Evolutionary conservation across 2,329 filamentous ascomycete genomes (phyloP).

Genomic region (Alternaria gaisen): DNA sequence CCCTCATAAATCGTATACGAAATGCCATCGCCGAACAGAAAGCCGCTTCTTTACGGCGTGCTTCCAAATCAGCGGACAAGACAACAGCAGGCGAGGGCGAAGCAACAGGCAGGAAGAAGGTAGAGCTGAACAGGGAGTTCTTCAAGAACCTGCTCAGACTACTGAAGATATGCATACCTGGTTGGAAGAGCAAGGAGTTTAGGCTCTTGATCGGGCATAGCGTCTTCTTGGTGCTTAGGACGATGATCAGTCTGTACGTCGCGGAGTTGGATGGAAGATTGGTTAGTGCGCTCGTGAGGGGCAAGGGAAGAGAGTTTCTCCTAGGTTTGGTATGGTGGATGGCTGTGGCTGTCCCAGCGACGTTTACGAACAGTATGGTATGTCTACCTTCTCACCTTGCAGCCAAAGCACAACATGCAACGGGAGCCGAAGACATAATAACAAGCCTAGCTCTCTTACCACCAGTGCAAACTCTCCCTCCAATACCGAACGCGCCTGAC

Average conservation of each 20-base stretch:
- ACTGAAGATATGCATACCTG: slow-evolving; percentile 86
- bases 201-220: slow-evolving; percentile 88
- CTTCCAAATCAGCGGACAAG: slow-evolving; percentile 21
- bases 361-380: slow-evolving; percentile 99
- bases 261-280: slow-evolving; percentile 94
- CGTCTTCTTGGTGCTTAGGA: slow-evolving; percentile 88
- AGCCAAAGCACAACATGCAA: neutral
- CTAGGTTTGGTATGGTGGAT: slow-evolving; percentile 97
- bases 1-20: slow-evolving; percentile 77
- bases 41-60: slow-evolving; percentile 74
- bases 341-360: slow-evolving; percentile 93
- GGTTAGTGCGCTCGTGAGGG: slow-evolving; percentile 90
- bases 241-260: slow-evolving; percentile 92
- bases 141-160: slow-evolving; percentile 79
- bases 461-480: slow-evolving; percentile 92
- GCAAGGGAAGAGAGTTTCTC: slow-evolving; percentile 89
- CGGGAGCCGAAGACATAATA: slow-evolving; percentile 12
- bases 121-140: slow-evolving; percentile 91
- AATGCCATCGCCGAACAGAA: slow-evolving; percentile 94
- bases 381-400: slow-evolving; percentile 37
- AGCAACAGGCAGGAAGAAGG: slow-evolving; percentile 70
- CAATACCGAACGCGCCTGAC: slow-evolving; percentile 93
- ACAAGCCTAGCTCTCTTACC: slow-evolving; percentile 79
- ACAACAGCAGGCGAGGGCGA: slow-evolving; percentile 55
- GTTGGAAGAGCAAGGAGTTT: slow-evolving; percentile 88